These are phyloP conservation scores for Umbelopsis sp. DNA, from an alignment of 192 early-diverging fungal species.

Conservation along the genomic window DNA sequence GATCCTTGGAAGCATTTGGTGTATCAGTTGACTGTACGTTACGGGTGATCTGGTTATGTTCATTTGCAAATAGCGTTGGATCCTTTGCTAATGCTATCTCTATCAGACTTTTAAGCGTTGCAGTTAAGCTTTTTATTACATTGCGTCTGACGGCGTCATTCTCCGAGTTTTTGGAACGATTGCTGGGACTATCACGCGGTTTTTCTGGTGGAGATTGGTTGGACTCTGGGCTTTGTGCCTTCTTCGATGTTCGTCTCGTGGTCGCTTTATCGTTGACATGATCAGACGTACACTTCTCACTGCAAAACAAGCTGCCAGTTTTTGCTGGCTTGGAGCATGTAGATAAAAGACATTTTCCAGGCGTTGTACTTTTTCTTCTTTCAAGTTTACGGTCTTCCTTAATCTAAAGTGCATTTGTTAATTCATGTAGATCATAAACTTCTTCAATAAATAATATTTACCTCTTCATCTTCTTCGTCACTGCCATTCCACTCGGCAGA, in stretches of 20 bases:
- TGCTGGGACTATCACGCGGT: neutral
- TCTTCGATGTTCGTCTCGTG: neutral
- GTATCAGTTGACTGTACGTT: neutral
- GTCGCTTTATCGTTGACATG: slow-evolving; percentile 11
- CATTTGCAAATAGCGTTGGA: slow-evolving; percentile 27
- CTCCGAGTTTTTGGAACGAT: neutral
- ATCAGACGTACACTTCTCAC: neutral
- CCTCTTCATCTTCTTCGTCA: slow-evolving; percentile 20
- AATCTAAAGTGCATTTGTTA: neutral
- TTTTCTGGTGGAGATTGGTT: neutral
- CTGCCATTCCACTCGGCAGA: slow-evolving; percentile 1
- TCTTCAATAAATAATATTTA: neutral
- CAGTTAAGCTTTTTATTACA: slow-evolving; percentile 47
- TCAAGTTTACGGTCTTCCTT: neutral
- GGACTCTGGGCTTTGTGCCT: slow-evolving; percentile 8
- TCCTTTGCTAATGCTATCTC: slow-evolving; percentile 14
- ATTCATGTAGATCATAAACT: too few relatives aligned
- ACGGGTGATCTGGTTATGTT: neutral
- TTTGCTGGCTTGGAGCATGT: neutral
- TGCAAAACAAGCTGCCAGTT: neutral
- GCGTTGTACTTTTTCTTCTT: neutral
- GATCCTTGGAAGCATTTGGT: neutral
- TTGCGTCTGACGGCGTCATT: slow-evolving; percentile 49
- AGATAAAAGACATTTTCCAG: neutral
- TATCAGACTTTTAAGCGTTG: slow-evolving; percentile 33